These are phyloP conservation scores for Phytopythium vexans DNA, from an alignment of 352 stramenopile genomes.

Conservation along the genomic window DNA sequence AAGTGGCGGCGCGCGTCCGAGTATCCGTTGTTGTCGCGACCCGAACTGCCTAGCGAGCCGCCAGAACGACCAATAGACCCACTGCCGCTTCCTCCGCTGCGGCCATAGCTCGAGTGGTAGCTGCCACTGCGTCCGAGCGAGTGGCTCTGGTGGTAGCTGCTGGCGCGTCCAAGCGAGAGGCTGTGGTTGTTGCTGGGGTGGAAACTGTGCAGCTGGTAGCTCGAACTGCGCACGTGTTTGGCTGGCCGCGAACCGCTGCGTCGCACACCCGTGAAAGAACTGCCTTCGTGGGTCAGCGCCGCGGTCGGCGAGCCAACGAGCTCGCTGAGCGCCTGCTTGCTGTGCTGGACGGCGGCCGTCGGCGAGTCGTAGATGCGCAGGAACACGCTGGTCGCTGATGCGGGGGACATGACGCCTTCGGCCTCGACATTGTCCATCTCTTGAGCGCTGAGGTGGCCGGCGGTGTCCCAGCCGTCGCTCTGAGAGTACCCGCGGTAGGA, in stretches of 20 bases:
- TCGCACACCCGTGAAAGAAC: neutral
- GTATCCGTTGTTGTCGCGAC: constrained; percentile 28
- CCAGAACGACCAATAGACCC: constrained; percentile 4
- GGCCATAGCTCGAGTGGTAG: too few relatives aligned
- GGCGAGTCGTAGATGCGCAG: constrained; percentile 72
- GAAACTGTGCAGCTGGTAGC: constrained; percentile 11
- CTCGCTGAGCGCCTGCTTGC: constrained; percentile 6
- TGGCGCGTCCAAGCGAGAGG: constrained; percentile 8
- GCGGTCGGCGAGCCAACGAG: neutral
- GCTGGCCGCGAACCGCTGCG: neutral
- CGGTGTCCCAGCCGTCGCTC: neutral
- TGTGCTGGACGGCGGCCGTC: constrained; percentile 28
- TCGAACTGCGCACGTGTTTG: neutral
- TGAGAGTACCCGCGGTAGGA: constrained; percentile 1
- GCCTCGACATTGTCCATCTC: too few relatives aligned
- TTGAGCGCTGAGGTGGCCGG: too few relatives aligned
- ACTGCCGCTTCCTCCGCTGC: too few relatives aligned
- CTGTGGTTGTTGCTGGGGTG: constrained; percentile 9
- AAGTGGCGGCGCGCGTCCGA: constrained; percentile 30
- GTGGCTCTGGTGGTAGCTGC: too few relatives aligned
- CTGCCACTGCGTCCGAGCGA: too few relatives aligned
- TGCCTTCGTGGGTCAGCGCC: neutral
- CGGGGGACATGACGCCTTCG: constrained; percentile 6
- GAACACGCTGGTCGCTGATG: constrained; percentile 54
- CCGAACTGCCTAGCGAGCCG: constrained; percentile 12